Conservation (phyloP, 2,329 filamentous ascomycete genomes). For the Aspergillus chevalieri region DNA sequence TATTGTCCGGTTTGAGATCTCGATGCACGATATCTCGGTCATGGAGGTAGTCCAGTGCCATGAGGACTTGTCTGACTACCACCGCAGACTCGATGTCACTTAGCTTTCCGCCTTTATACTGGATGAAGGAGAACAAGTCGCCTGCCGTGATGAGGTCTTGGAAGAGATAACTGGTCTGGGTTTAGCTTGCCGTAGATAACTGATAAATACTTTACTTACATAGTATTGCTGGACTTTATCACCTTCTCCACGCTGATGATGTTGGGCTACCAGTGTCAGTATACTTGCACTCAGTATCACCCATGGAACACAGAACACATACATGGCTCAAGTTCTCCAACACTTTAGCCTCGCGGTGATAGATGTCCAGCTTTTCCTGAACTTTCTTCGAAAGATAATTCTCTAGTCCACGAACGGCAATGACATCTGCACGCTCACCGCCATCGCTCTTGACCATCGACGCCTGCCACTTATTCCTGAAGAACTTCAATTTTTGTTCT, state of each 20-base stretch:
- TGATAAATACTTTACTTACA: slow-evolving; percentile 31
- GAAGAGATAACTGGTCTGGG: slow-evolving; percentile 49
- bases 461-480: not conserved
- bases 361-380: slow-evolving; percentile 25
- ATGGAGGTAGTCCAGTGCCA: slow-evolving; percentile 56
- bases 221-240: slow-evolving; percentile 46
- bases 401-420: slow-evolving; percentile 8
- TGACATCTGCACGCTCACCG: not conserved
- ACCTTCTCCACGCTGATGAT: slow-evolving; percentile 54
- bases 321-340: slow-evolving; percentile 51
- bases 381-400: slow-evolving; percentile 15
- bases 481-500: slow-evolving; percentile 9
- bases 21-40: slow-evolving; percentile 51
- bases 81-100: slow-evolving; percentile 48
- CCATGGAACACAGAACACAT: slow-evolving; percentile 2
- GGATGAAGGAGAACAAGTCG: slow-evolving; percentile 56
- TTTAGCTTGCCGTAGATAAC: slow-evolving; percentile 4
- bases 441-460: not conserved
- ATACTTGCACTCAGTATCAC: not conserved
- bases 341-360: slow-evolving; percentile 40
- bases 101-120: slow-evolving; percentile 44
- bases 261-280: slow-evolving; percentile 44
- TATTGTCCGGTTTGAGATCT: slow-evolving; percentile 60
- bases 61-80: slow-evolving; percentile 51
- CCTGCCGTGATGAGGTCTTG: slow-evolving; percentile 56